Percentiles rank a stretch among this genome's conserved stretches.
These are phyloP conservation scores for Diaporthe sp. DNA, from an alignment of 2,329 filamentous ascomycete genomes.

Conservation along the genomic window DNA sequence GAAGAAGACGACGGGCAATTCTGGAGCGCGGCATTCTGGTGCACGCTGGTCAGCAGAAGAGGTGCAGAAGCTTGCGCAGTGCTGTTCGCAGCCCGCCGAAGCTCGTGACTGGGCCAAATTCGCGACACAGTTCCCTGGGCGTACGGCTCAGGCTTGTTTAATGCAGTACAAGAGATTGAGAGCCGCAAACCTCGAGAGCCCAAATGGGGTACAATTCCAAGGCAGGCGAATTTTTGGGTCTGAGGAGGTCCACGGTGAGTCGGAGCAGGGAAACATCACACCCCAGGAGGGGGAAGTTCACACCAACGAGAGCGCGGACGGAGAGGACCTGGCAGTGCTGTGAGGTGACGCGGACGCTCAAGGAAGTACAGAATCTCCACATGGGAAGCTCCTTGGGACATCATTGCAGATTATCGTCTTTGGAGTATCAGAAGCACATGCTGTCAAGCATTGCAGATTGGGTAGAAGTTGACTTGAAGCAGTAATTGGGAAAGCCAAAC, in stretches of 20 bases:
- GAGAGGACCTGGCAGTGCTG: not conserved
- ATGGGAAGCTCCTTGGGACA: not conserved
- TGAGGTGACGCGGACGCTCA: not conserved
- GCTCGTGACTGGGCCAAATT: not conserved
- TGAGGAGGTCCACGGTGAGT: not conserved
- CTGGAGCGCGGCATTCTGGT: not conserved
- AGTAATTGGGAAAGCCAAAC: too few relatives aligned
- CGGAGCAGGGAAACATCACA: not conserved
- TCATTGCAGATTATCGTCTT: not conserved
- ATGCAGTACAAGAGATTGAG: not conserved
- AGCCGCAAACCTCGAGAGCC: too few relatives aligned
- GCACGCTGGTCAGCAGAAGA: not conserved
- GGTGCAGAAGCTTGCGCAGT: not conserved
- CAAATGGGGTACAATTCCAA: not conserved
- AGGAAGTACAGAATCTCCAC: not conserved
- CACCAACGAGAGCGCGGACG: too few relatives aligned
- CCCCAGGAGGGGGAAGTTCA: too few relatives aligned
- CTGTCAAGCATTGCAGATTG: too few relatives aligned
- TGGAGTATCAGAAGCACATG: too few relatives aligned
- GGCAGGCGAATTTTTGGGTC: not conserved
- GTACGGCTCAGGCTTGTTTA: accelerated
- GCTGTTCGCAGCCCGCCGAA: too few relatives aligned
- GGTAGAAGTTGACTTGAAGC: too few relatives aligned
- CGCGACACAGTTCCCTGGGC: not conserved
- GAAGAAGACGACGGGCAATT: not conserved